Conservation (phyloP, 805 yeast genomes). For the Zygoascus bituminiphila region DNA sequence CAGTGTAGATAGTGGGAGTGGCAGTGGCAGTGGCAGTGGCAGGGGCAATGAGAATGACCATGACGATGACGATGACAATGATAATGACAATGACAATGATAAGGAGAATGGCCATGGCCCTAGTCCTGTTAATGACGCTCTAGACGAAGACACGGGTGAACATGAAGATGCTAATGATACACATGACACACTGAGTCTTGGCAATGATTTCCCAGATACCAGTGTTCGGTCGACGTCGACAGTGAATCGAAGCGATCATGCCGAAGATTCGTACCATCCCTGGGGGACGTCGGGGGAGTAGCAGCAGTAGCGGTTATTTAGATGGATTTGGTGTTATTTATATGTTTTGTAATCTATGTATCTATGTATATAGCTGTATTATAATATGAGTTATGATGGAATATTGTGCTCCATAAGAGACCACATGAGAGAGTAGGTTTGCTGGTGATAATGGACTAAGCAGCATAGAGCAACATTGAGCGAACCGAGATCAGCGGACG, state of each 20-base stretch:
- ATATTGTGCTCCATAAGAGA: too few relatives aligned
- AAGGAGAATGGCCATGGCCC: background rate
- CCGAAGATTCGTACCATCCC: background rate
- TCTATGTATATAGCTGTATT: background rate
- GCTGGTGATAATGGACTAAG: too few relatives aligned
- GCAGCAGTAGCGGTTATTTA: background rate
- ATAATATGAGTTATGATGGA: background rate
- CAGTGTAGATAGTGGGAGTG: background rate
- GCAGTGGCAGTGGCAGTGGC: conserved; percentile 2
- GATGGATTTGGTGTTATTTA: background rate
- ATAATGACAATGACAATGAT: conserved; percentile 6
- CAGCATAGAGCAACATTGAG: too few relatives aligned
- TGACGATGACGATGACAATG: conserved; percentile 1
- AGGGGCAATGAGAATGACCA: conserved; percentile 1
- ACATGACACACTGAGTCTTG: background rate
- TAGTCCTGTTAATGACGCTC: background rate
- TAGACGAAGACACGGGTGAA: background rate
- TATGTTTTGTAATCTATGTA: background rate
- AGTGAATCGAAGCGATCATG: background rate
- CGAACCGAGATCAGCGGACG: too few relatives aligned
- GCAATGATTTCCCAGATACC: background rate
- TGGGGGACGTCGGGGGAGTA: background rate
- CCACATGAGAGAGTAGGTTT: too few relatives aligned
- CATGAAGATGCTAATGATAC: background rate
- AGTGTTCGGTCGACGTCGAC: background rate